Conservation (phyloP, 1,284 basidiomycete species). For the Amylostereum chailletii region DNA sequence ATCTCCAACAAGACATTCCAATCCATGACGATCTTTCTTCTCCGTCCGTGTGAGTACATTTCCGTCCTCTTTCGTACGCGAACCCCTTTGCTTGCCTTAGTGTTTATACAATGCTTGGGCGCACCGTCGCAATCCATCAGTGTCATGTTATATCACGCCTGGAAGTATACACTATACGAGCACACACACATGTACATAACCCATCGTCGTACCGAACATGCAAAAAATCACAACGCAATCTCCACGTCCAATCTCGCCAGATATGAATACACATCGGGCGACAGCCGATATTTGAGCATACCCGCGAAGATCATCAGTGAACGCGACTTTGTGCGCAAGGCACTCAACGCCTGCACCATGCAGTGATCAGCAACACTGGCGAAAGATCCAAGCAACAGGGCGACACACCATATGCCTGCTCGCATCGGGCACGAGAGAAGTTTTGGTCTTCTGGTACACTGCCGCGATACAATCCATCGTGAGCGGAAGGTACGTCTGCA, state of each 20-base stretch:
- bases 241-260: constrained; percentile 73
- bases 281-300: constrained; percentile 82
- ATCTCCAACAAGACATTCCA: no score
- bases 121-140: no score
- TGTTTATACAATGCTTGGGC: no score
- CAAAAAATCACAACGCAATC: constrained; percentile 46
- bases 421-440: constrained; percentile 63
- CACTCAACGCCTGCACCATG: constrained; percentile 42
- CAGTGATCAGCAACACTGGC: constrained; percentile 8
- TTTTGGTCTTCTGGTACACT: constrained; percentile 71
- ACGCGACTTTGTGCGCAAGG: constrained; percentile 64
- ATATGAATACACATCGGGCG: constrained; percentile 87
- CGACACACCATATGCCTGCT: constrained; percentile 62
- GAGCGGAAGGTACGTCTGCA: constrained; percentile 83
- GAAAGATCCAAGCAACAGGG: not conserved
- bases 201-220: not conserved
- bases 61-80: no score
- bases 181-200: not conserved
- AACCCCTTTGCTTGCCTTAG: no score
- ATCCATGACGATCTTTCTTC: no score
- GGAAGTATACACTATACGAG: no score
- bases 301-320: constrained; percentile 85
- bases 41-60: no score
- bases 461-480: constrained; percentile 92
- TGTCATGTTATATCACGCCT: no score